Evolutionary conservation across 1,284 basidiomycete genomes (phyloP).

Genomic region (Leccinum pachyderme): DNA sequence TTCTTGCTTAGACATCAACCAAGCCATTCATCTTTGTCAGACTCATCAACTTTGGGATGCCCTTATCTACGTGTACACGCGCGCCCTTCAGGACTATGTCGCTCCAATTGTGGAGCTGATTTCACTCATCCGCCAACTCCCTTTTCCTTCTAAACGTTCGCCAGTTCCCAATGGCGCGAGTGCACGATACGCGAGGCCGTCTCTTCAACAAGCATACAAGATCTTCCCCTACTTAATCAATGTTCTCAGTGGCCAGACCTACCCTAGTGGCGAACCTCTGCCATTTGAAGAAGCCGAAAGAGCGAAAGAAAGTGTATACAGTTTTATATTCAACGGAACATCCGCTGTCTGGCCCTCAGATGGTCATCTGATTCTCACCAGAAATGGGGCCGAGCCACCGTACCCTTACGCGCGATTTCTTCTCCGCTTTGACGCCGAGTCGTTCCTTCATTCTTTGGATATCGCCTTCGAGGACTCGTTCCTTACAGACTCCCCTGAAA

Average conservation of each 20-base stretch:
- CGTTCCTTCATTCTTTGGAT: conserved; percentile 92
- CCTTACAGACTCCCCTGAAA: conserved; percentile 67
- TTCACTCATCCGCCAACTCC: conserved; percentile 69
- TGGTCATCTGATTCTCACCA: conserved; percentile 71
- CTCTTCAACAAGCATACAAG: conserved; percentile 78
- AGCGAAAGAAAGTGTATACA: conserved; percentile 75
- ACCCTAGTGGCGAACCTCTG: conserved; percentile 81
- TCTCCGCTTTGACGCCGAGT: conserved; percentile 89
- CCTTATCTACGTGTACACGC: conserved; percentile 90
- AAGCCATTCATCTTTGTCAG: conserved; percentile 86
- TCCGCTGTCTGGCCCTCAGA: conserved; percentile 81
- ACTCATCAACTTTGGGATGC: conserved; percentile 87
- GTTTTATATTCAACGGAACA: conserved; percentile 82
- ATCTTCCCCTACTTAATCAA: conserved; percentile 91
- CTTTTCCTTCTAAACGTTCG: conserved; percentile 22
- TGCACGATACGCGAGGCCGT: conserved; percentile 35
- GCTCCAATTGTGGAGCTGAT: conserved; percentile 88
- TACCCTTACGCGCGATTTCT: conserved; percentile 90
- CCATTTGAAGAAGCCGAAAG: conserved; percentile 50
- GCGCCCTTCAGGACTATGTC: conserved; percentile 85
- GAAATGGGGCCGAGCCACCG: conserved; percentile 69
- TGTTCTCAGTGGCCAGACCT: conserved; percentile 81
- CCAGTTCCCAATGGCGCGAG: conserved; percentile 10
- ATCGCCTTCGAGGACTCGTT: conserved; percentile 93
- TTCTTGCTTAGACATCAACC: conserved; percentile 88